A percentile compares a stretch with the other conserved stretches of the same genome.
These are phyloP conservation scores for Coemansia sp. DNA, from an alignment of 192 early-diverging fungal species.

Conservation along the genomic window DNA sequence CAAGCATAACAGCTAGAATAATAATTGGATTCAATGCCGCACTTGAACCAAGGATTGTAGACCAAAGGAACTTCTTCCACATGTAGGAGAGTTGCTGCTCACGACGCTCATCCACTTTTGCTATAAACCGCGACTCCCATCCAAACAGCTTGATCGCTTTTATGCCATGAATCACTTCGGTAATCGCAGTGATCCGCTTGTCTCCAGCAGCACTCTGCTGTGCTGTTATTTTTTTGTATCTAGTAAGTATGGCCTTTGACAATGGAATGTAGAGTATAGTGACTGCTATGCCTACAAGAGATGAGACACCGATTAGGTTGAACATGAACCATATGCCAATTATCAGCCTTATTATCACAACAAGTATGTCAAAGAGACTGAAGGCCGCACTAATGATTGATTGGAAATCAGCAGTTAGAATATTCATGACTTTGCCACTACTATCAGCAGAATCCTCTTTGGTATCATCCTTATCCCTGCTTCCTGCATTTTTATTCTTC, in stretches of 20 bases:
- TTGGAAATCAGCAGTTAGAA: conserved; percentile 69
- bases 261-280: conserved; percentile 64
- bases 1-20: conserved; percentile 61
- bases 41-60: conserved; percentile 47
- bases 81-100: conserved; percentile 63
- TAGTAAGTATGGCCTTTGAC: conserved; percentile 54
- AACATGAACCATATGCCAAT: conserved; percentile 71
- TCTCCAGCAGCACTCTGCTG: conserved; percentile 63
- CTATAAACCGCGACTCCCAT: conserved; percentile 74
- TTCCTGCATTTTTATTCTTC: conserved; percentile 19
- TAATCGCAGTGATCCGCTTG: conserved; percentile 72
- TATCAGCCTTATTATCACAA: conserved; percentile 60
- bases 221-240: conserved; percentile 57
- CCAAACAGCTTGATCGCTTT: conserved; percentile 89
- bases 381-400: conserved; percentile 58
- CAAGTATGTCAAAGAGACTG: conserved; percentile 62
- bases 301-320: conserved; percentile 73
- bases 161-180: conserved; percentile 85
- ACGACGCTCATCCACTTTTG: conserved; percentile 62
- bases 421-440: conserved; percentile 69
- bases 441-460: conserved; percentile 36
- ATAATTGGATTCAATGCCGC: conserved; percentile 64
- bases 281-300: conserved; percentile 68
- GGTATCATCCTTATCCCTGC: conserved; percentile 14
- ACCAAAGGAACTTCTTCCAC: conserved; percentile 53